Percentiles rank a stretch among this genome's conserved stretches.
These are phyloP conservation scores for Diatrype stigma DNA, from an alignment of 2,329 filamentous ascomycete genomes.

Conservation along the genomic window DNA sequence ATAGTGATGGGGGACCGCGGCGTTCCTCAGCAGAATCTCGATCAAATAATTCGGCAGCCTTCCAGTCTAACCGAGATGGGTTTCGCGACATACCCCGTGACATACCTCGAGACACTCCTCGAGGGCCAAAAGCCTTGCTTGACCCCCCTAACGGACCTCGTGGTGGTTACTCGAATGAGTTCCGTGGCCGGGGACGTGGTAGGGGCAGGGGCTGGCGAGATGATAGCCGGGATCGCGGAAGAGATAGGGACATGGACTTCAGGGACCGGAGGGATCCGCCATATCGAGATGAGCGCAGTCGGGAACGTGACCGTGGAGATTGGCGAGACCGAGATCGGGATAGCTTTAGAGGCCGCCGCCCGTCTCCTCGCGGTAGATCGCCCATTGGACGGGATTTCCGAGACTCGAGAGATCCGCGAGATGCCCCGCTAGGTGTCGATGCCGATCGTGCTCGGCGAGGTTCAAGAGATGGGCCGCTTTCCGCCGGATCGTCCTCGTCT, in stretches of 20 bases:
- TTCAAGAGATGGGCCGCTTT: conserved; percentile 69
- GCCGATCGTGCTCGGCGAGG: conserved; percentile 62
- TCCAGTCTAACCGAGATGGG: conserved; percentile 54
- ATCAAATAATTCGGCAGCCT: conserved; percentile 53
- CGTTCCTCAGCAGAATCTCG: conserved; percentile 59
- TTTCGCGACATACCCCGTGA: conserved; percentile 45
- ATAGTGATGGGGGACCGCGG: conserved; percentile 63
- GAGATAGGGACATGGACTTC: conserved; percentile 58
- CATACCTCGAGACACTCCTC: conserved; percentile 65
- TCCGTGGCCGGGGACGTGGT: conserved; percentile 54
- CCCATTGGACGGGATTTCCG: conserved; percentile 62
- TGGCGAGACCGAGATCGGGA: conserved; percentile 51
- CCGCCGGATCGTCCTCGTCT: conserved; percentile 66
- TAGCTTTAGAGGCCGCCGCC: conserved; percentile 53
- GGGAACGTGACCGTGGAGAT: conserved; percentile 51
- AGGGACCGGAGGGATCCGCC: conserved; percentile 48
- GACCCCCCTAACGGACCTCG: conserved; percentile 66
- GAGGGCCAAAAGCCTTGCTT: conserved; percentile 75
- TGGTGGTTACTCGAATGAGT: conserved; percentile 63
- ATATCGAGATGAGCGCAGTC: conserved; percentile 56
- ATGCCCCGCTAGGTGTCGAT: conserved; percentile 60
- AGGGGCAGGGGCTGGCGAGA: conserved; percentile 57
- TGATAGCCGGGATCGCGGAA: conserved; percentile 57
- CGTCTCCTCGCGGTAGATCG: conserved; percentile 59
- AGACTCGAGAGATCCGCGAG: conserved; percentile 46